Conservation (phyloP, 768 basidiomycete genomes). For the Kwoniella dendrophila region DNA sequence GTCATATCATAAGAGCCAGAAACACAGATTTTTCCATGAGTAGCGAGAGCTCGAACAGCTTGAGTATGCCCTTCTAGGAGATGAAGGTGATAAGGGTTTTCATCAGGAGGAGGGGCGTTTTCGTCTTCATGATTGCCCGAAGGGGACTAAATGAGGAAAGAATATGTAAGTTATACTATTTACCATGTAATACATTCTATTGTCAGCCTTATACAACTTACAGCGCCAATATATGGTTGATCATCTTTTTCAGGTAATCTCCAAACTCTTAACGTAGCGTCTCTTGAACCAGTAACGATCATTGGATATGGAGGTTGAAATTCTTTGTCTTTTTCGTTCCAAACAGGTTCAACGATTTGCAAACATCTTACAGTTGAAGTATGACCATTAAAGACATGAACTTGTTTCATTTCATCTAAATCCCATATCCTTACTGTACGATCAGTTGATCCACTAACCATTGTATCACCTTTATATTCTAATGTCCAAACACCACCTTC, state of each 20-base stretch:
- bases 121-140: neutral
- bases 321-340: constrained; percentile 72
- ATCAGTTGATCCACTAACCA: constrained; percentile 88
- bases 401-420: constrained; percentile 73
- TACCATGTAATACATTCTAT: neutral
- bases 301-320: constrained; percentile 69
- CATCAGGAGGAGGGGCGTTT: constrained; percentile 36
- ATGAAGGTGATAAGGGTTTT: constrained; percentile 87
- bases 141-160: too few species aligned
- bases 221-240: constrained; percentile 49
- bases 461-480: constrained; percentile 66
- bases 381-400: constrained; percentile 93
- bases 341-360: constrained; percentile 91
- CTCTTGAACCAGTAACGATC: constrained; percentile 73
- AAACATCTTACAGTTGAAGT: constrained; percentile 95
- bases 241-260: constrained; percentile 69
- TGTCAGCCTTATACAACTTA: constrained; percentile 7
- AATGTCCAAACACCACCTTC: constrained; percentile 97
- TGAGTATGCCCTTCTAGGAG: constrained; percentile 86
- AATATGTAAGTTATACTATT: neutral
- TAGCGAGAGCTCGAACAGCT: constrained; percentile 89
- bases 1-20: constrained; percentile 96
- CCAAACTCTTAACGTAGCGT: constrained; percentile 71
- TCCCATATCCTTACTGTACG: constrained; percentile 93
- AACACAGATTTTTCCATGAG: constrained; percentile 82